Evolutionary conservation across 2,329 filamentous ascomycete species (phyloP).

Genomic region (Reticulascus tulasneorum): DNA sequence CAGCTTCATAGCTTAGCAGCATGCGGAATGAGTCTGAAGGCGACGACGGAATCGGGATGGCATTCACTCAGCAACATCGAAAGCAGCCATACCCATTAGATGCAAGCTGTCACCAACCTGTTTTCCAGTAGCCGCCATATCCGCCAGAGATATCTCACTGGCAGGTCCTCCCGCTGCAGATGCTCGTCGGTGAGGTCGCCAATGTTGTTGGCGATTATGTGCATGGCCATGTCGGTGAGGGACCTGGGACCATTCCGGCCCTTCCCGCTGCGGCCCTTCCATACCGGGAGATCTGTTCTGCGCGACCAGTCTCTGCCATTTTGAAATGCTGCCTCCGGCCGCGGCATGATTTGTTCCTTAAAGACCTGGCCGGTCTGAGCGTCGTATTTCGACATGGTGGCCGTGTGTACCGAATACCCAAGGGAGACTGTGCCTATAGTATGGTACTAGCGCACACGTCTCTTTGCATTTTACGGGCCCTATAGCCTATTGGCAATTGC

Average conservation of each 20-base stretch:
- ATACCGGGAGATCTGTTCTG: slow-evolving; percentile 20
- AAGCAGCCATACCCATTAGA: too few species aligned
- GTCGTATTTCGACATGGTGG: too few species aligned
- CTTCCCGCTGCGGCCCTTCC: slow-evolving; percentile 16
- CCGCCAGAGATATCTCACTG: slow-evolving; percentile 28
- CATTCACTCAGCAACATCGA: too few species aligned
- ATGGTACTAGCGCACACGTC: too few species aligned
- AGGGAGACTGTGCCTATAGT: too few species aligned
- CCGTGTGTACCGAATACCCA: too few species aligned
- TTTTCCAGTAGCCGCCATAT: slow-evolving; percentile 37
- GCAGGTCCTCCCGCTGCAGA: slow-evolving; percentile 26
- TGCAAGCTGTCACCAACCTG: slow-evolving; percentile 28
- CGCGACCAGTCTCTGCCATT: slow-evolving; percentile 31
- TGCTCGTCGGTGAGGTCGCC: slow-evolving; percentile 27
- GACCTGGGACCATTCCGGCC: slow-evolving; percentile 29
- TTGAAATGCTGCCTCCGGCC: slow-evolving; percentile 16
- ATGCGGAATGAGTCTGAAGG: too few species aligned
- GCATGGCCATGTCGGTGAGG: slow-evolving; percentile 34
- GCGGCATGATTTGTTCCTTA: slow-evolving; percentile 30
- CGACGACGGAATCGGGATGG: too few species aligned
- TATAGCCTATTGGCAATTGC: too few species aligned
- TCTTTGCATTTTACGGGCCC: too few species aligned
- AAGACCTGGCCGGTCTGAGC: slow-evolving; percentile 33
- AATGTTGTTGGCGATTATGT: slow-evolving; percentile 32
- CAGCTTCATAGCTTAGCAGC: too few species aligned